Evolutionary conservation across 2,329 filamentous ascomycete species (phyloP).

Genomic region (Cladosporium austrohemisphaericum): DNA sequence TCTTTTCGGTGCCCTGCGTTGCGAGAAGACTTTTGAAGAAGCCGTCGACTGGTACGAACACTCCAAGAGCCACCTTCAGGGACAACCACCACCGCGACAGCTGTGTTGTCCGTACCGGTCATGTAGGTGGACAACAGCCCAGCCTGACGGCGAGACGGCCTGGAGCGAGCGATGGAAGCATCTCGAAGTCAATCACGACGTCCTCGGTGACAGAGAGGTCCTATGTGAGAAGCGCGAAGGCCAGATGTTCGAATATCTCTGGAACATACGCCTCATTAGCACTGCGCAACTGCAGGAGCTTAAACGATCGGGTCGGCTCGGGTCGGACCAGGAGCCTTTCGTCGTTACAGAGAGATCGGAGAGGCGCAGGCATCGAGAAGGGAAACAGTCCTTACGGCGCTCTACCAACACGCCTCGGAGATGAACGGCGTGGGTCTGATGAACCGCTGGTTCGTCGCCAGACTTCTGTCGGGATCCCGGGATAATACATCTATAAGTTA

Average conservation of each 20-base stretch:
- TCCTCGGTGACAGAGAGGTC: background rate
- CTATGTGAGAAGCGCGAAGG: conserved; percentile 5
- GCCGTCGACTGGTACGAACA: conserved; percentile 19
- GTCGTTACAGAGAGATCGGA: background rate
- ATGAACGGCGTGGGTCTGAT: background rate
- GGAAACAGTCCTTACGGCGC: background rate
- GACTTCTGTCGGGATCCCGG: too few relatives aligned
- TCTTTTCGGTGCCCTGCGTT: conserved; percentile 22
- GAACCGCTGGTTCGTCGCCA: too few relatives aligned
- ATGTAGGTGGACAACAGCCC: conserved; percentile 14
- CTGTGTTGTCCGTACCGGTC: conserved; percentile 20
- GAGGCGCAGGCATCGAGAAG: background rate
- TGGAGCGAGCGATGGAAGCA: conserved; percentile 20
- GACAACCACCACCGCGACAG: conserved; percentile 14
- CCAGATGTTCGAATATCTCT: conserved; percentile 19
- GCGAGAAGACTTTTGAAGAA: conserved; percentile 13
- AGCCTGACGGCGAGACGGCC: conserved; percentile 15
- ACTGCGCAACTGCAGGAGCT: conserved; percentile 20
- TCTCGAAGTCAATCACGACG: conserved; percentile 12
- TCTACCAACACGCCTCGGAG: background rate
- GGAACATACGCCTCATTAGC: conserved; percentile 17
- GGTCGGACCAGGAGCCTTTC: background rate
- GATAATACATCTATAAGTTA: too few relatives aligned
- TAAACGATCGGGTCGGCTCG: conserved; percentile 16
- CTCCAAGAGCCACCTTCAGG: conserved; percentile 18